Conservation (phyloP, 495 filamentous ascomycete genomes). For the Podospora comata region DNA sequence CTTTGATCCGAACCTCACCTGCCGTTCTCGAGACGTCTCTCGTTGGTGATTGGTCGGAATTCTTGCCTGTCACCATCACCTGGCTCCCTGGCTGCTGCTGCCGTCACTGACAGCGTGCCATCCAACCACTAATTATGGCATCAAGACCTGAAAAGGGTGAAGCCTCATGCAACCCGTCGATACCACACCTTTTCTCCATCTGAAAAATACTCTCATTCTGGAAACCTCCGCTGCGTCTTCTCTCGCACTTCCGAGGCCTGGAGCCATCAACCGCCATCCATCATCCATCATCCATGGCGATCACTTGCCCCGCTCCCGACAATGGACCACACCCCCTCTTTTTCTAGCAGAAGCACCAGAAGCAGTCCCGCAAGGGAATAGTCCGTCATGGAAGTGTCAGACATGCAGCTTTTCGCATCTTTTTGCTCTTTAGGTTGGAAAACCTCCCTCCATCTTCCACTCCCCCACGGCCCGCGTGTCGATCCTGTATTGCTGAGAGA, state of each 20-base stretch:
- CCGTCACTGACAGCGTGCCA: not conserved
- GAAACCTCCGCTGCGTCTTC: not conserved
- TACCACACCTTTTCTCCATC: not conserved
- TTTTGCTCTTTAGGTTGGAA: not conserved
- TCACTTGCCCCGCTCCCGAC: not conserved
- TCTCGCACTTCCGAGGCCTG: too few species aligned
- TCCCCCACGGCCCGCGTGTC: slow-evolving; percentile 5
- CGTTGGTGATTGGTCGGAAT: slow-evolving; percentile 14
- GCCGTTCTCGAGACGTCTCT: slow-evolving; percentile 22
- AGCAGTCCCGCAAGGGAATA: not conserved
- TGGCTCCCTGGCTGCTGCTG: not conserved
- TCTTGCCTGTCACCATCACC: not conserved
- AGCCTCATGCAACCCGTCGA: not conserved
- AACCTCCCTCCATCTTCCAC: not conserved
- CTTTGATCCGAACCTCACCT: slow-evolving; percentile 10
- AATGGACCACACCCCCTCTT: slow-evolving; percentile 4
- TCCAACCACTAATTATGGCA: not conserved
- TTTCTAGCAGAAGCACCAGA: not conserved
- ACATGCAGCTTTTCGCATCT: slow-evolving; percentile 15
- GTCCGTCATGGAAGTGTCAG: slow-evolving; percentile 16
- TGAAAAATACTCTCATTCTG: not conserved
- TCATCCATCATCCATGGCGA: not conserved
- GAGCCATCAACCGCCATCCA: too few species aligned
- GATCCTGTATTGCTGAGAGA: slow-evolving; percentile 5
- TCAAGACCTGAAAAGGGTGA: not conserved